These are phyloP conservation scores for Alternaria solani DNA, from an alignment of 2,329 filamentous ascomycete species.

Conservation along the genomic window DNA sequence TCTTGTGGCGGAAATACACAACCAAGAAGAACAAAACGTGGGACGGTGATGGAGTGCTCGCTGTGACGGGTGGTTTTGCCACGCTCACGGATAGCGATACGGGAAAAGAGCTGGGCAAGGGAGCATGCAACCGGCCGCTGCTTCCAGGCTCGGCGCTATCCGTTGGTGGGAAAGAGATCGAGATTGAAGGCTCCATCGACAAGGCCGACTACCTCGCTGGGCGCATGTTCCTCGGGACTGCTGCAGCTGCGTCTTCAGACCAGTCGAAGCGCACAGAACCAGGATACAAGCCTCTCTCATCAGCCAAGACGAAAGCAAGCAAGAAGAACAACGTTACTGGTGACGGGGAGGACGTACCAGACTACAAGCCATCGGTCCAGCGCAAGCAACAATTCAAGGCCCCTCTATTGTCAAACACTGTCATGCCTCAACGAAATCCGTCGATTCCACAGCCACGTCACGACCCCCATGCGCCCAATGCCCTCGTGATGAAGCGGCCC, in stretches of 20 bases:
- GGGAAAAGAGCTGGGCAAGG: conserved; percentile 69
- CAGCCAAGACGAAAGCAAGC: conserved; percentile 27
- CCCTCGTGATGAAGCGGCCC: conserved; percentile 73
- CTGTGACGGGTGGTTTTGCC: conserved; percentile 65
- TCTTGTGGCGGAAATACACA: conserved; percentile 70
- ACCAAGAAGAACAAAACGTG: conserved; percentile 80
- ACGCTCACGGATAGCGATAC: conserved; percentile 66
- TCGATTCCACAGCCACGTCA: conserved; percentile 68
- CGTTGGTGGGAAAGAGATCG: conserved; percentile 72
- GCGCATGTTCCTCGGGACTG: conserved; percentile 53
- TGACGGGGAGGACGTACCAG: conserved; percentile 49
- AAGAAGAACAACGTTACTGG: conserved; percentile 6
- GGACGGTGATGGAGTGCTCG: conserved; percentile 75
- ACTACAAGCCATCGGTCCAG: conserved; percentile 48
- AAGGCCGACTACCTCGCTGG: conserved; percentile 66
- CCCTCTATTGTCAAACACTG: conserved; percentile 64
- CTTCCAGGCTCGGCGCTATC: conserved; percentile 68
- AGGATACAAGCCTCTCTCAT: conserved; percentile 24
- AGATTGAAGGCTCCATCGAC: conserved; percentile 69
- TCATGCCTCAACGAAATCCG: conserved; percentile 57
- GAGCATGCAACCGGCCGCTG: conserved; percentile 63
- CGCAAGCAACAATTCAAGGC: conserved; percentile 66
- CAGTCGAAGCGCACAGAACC: conserved; percentile 24
- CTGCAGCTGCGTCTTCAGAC: conserved; percentile 27
- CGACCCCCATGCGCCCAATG: conserved; percentile 66